Percentiles rank a stretch among this genome's conserved stretches.
phyloP scores from a whole-genome alignment of 495 filamentous ascomycete genomes.

The Pyronema omphalodes region DNA sequence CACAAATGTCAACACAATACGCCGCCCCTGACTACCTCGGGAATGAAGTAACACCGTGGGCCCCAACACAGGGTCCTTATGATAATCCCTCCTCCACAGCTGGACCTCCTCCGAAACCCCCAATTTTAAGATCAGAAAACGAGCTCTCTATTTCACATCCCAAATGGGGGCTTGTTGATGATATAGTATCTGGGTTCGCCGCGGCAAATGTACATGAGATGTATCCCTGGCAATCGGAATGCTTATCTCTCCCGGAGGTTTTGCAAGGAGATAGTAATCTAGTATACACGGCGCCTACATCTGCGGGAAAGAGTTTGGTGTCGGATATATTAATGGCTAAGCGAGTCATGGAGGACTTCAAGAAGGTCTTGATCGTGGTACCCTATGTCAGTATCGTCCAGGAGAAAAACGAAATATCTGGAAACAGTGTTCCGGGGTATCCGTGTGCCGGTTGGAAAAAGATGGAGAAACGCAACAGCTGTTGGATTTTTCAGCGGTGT shows the following conservation, averaged over 20 bases:
- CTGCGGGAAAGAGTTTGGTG: conserved; percentile 56
- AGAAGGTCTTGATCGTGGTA: conserved; percentile 60
- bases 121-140: background rate
- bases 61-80: background rate
- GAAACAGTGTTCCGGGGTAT: conserved; percentile 49
- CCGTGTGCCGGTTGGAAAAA: conserved; percentile 28
- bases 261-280: conserved; percentile 48
- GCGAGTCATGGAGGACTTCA: conserved; percentile 43
- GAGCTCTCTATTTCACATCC: conserved; percentile 29
- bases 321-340: conserved; percentile 48
- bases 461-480: conserved; percentile 39
- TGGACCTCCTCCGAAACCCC: background rate
- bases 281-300: conserved; percentile 71
- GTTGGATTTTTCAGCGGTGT: conserved; percentile 61
- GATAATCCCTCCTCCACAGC: conserved; percentile 1
- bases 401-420: conserved; percentile 61
- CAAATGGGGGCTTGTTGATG: conserved; percentile 42
- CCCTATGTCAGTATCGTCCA: conserved; percentile 72
- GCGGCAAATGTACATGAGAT: conserved; percentile 46
- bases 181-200: conserved; percentile 46
- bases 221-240: conserved; percentile 73
- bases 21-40: conserved; percentile 16
- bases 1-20: background rate
- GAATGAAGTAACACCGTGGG: conserved; percentile 6
- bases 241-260: conserved; percentile 48